Conservation (phyloP, 345 rosid genomes). For the Syzygium aqueum region DNA sequence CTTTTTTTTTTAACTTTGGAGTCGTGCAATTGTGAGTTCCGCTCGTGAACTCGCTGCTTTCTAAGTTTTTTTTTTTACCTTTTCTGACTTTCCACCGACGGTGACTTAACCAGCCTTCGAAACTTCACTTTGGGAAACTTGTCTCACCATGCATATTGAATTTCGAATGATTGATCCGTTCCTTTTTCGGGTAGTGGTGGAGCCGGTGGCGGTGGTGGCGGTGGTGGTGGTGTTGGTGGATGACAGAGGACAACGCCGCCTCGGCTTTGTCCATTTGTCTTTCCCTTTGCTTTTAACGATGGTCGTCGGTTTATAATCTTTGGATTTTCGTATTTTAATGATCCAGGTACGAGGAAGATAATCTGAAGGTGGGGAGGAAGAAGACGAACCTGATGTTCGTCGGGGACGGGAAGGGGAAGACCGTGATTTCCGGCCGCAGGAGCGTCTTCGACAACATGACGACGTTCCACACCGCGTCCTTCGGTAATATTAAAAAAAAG, state of each 20-base stretch:
- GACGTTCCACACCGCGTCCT: conserved; percentile 90
- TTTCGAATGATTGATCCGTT: not conserved
- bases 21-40: not conserved
- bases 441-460: conserved; percentile 56
- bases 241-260: not conserved
- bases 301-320: no score
- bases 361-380: conserved; percentile 82
- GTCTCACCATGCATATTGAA: not conserved
- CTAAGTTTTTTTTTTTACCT: not conserved
- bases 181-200: not conserved
- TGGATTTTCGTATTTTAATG: no score
- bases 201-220: no score
- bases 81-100: not conserved
- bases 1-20: not conserved
- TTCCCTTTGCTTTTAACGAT: not conserved
- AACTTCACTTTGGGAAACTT: not conserved
- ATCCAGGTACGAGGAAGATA: conserved; percentile 74
- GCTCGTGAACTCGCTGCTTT: not conserved
- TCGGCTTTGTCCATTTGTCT: not conserved
- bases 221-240: not conserved
- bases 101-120: not conserved
- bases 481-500: conserved; percentile 42
- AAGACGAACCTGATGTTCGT: conserved; percentile 83
- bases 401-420: conserved; percentile 86
- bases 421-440: conserved; percentile 59